phyloP scores from a whole-genome alignment of 495 filamentous ascomycete genomes.

The Mytilinidion resinicola region DNA sequence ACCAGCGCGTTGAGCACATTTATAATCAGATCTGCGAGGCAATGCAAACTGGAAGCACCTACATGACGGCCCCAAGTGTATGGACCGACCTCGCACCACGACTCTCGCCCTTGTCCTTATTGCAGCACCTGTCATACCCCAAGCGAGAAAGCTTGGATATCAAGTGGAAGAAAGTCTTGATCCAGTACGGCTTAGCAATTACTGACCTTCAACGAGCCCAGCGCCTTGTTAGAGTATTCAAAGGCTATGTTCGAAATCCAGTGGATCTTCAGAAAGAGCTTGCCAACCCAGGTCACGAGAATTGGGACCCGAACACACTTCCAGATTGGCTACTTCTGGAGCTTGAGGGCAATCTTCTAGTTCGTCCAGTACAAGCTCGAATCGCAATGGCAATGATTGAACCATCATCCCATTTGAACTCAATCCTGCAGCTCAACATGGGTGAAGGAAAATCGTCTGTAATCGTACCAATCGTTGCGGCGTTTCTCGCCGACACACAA shows the following conservation, averaged over 20 bases:
- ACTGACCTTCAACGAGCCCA: conserved; percentile 38
- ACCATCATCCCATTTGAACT: conserved; percentile 42
- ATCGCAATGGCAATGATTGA: conserved; percentile 53
- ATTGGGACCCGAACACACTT: conserved; percentile 46
- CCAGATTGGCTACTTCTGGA: conserved; percentile 57
- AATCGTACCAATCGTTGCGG: conserved; percentile 59
- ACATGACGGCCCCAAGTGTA: neutral
- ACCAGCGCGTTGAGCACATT: neutral
- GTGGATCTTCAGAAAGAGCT: conserved; percentile 46
- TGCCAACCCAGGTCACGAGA: conserved; percentile 45
- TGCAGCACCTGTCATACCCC: conserved; percentile 17
- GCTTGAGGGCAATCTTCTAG: conserved; percentile 56
- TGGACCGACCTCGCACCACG: conserved; percentile 8
- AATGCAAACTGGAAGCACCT: neutral
- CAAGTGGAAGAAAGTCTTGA: conserved; percentile 26
- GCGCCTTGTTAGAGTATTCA: conserved; percentile 28
- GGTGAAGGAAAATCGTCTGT: conserved; percentile 68
- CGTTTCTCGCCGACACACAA: conserved; percentile 48
- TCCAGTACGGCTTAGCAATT: conserved; percentile 38
- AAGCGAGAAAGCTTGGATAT: conserved; percentile 3
- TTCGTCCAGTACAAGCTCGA: conserved; percentile 53
- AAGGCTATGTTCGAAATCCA: neutral
- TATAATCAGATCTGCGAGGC: neutral
- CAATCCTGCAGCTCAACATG: conserved; percentile 68
- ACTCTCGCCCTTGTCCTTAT: conserved; percentile 17